Evolutionary conservation across 2,329 filamentous ascomycete genomes (phyloP), one percentile per base, ranked within the genome.

Genomic region (Cercospora citrullina): DNA sequence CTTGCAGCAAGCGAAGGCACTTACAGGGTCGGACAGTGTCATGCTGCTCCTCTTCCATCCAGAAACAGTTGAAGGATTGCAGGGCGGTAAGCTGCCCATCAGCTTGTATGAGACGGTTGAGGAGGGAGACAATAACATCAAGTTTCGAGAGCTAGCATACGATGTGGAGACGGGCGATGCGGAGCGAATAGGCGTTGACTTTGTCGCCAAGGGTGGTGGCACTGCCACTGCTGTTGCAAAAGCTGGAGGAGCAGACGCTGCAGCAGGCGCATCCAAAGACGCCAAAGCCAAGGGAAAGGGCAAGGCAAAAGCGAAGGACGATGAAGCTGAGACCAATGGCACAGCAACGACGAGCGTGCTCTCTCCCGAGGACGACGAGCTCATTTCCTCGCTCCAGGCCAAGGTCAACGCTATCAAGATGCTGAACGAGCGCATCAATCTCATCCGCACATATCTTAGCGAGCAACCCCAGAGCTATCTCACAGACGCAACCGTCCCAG

Each of bases 171-270:
- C 94, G 0, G 93, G 92, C 9, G 94, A 98, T 79, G 94, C 94
- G 1, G 95, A 99, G 80, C 97, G 97, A 93, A 98, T 99, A 72
- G 91, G 92, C 73, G 92, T 99, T 75, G 93, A 97, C 79, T 96
- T 94, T 72, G 91, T 99, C 21, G 94, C 94, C 0, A 89, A 90
- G 63, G 92, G 91, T 45, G 91, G 91, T 58, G 92, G 91, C 59
- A 94, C 92, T 75, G 94, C 93, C 26, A 89, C 91, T 10, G 88
- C 88, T 33, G 82, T 87, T 26, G 67, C 70, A 12, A 75, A 72
- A 58, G 67, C 67, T 18, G 73, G 72, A 9, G 73, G 72, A 8
- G 63, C 55, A n/a, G 64, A 64, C 5, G 72, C 68, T 12, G 67
- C 28, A 33, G 71, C 68, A 61, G 68, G 67, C 31, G 74, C 68